Evolutionary conservation across 179 eudicot genomes (phyloP).

Genomic region (Monotropa hypopitys): DNA sequence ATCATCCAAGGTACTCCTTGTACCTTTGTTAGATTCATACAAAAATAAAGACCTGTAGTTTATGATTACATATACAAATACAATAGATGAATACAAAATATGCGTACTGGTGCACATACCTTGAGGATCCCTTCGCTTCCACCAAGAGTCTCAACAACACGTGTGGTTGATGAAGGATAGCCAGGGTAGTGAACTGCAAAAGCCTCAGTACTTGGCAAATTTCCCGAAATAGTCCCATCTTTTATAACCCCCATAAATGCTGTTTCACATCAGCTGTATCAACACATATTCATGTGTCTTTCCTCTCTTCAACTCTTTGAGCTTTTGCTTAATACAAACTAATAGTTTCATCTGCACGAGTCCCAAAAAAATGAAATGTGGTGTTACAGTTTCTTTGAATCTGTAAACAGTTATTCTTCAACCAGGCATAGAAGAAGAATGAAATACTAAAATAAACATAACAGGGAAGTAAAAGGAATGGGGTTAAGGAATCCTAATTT

Average conservation of each 20-base stretch:
- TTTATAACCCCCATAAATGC: slow-evolving; percentile 14
- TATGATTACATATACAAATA: neutral
- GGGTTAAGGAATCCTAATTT: neutral
- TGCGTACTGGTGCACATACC: slow-evolving; percentile 10
- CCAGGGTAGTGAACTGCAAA: slow-evolving; percentile 48
- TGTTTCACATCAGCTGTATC: neutral
- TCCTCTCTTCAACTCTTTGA: neutral
- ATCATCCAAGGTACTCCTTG: neutral
- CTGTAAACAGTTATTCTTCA: neutral
- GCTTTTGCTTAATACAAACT: neutral
- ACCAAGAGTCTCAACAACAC: slow-evolving; percentile 43
- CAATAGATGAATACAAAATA: neutral
- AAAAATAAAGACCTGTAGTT: neutral
- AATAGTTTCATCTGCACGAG: neutral
- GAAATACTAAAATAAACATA: neutral
- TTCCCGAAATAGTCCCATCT: slow-evolving; percentile 35
- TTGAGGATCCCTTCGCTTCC: slow-evolving; percentile 33
- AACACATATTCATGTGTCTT: neutral
- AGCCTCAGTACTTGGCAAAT: slow-evolving; percentile 23
- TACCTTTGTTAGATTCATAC: neutral
- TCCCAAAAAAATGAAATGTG: neutral
- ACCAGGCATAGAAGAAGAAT: neutral
- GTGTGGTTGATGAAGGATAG: slow-evolving; percentile 36
- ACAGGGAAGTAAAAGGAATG: neutral
- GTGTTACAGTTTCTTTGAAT: neutral